Evolutionary conservation across 805 yeast genomes (phyloP).

Genomic region (Komagataella pseudopastoris): DNA sequence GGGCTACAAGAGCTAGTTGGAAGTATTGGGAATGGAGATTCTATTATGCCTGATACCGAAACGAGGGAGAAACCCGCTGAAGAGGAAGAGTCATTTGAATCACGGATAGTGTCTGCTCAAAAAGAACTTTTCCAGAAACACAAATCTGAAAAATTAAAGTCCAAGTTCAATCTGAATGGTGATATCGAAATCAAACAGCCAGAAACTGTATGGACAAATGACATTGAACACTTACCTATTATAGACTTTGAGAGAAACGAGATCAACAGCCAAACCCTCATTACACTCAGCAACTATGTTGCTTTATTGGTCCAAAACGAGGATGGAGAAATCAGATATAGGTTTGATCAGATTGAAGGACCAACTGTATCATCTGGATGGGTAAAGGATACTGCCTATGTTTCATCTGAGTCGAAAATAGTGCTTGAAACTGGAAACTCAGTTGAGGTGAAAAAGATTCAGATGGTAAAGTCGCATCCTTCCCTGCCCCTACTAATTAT

Average conservation of each 20-base stretch:
- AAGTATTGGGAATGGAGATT: slow-evolving; percentile 19
- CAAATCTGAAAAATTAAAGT: slow-evolving; percentile 8
- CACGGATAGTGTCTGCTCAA: slow-evolving; percentile 7
- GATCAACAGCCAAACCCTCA: background rate
- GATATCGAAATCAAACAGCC: background rate
- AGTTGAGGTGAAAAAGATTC: background rate
- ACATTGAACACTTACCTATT: background rate
- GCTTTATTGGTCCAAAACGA: background rate
- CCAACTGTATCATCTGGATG: background rate
- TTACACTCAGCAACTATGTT: background rate
- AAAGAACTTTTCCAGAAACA: slow-evolving; percentile 9
- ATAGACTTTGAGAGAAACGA: background rate
- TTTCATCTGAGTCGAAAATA: background rate
- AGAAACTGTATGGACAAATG: background rate
- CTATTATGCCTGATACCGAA: background rate
- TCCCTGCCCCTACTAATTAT: background rate
- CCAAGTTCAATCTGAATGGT: slow-evolving; percentile 4
- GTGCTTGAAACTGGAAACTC: background rate
- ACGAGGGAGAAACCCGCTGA: slow-evolving; percentile 1
- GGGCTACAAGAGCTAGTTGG: slow-evolving; percentile 46
- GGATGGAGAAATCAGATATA: background rate
- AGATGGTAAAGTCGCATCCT: background rate
- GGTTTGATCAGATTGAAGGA: background rate
- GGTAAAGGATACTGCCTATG: background rate
- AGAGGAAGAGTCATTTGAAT: slow-evolving; percentile 1